Base-by-base conservation (phyloP, 306 rosid genomes). In the Lupinus albus region DNA sequence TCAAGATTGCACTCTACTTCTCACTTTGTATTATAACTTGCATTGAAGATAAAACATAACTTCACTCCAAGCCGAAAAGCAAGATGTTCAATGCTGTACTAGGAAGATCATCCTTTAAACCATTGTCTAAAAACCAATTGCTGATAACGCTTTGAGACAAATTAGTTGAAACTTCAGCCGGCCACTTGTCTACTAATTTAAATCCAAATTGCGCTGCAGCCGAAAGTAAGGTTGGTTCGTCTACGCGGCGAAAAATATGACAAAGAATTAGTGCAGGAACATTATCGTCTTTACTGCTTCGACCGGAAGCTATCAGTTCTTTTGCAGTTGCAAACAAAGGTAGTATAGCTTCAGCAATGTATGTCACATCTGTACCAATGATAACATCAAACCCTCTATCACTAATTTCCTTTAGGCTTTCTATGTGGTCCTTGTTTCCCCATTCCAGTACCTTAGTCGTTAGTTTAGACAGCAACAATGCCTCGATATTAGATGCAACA, bases 341-440 rank as follows among this genome's bases (percentile, higher is more conserved):
- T 58, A 72, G 70, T 54, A 90, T 83, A 30, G 97, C 94, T 76
- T 86, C 97, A 9, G 87, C 75, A 66, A 84, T n/a, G 39, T 90
- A 88, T 5, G 97, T 88, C 55, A 93, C 96, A 28, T 90, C 98
- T 1, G 98, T 88, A 67, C 98, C 97, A 2, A 89, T 57, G 49
- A 93, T 88, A 63, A 93, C 77, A 75, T 93, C 88, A 70, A 86
- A 93, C 45, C 97, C 91, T 74, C 46, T 10, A 6, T 59, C 7
- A 64, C 71, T 79, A 57, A 78, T 47, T 76, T 82, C 76, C 84
- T 76, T 88, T 77, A 86, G 79, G 67, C 85, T 77, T 80, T 85
- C 83, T 46, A 86, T 86, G 65, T 93, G 85, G 44, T 78, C 84
- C 71, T 42, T 67, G 61, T 84, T 84, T 54, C 98, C 96, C 97